phyloP scores from a whole-genome alignment of 1,139 yeast genomes.

The Geotrichum carabidarum region DNA sequence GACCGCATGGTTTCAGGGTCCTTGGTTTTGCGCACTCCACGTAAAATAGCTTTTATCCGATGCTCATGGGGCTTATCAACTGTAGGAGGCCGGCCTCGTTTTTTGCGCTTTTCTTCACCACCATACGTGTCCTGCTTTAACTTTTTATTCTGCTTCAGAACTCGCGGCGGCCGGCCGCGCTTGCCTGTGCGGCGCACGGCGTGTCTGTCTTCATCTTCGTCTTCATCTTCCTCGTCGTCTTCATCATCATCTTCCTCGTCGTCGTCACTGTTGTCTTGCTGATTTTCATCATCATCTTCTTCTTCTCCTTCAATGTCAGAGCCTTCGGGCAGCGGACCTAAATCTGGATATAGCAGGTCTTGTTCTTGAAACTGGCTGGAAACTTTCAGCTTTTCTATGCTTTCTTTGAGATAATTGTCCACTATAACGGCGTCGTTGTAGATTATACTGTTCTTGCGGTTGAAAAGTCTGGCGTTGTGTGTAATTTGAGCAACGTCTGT shows the following conservation, averaged over 20 bases:
- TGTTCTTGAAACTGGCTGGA: slow-evolving; percentile 41
- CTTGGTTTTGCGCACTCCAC: slow-evolving; percentile 70
- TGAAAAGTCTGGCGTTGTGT: slow-evolving; percentile 85
- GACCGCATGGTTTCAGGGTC: slow-evolving; percentile 49
- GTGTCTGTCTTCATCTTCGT: slow-evolving; percentile 40
- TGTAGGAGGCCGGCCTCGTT: slow-evolving; percentile 92
- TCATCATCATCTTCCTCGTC: slow-evolving; percentile 28
- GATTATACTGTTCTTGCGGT: slow-evolving; percentile 61
- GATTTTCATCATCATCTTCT: slow-evolving; percentile 33
- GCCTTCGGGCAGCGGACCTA: slow-evolving; percentile 61
- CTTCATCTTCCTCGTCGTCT: slow-evolving; percentile 26
- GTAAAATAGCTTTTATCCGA: slow-evolving; percentile 78
- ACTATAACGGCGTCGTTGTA: slow-evolving; percentile 68
- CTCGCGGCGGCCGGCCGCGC: slow-evolving; percentile 30
- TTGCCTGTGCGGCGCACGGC: slow-evolving; percentile 32
- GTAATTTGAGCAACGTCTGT: slow-evolving; percentile 75
- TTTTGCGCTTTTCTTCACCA: slow-evolving; percentile 53
- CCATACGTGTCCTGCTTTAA: slow-evolving; percentile 24
- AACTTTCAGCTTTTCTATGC: slow-evolving; percentile 49
- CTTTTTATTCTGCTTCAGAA: slow-evolving; percentile 26
- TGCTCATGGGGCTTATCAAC: slow-evolving; percentile 93
- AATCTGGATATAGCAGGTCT: slow-evolving; percentile 54
- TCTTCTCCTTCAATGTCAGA: slow-evolving; percentile 26
- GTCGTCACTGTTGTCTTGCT: slow-evolving; percentile 34
- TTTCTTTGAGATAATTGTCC: slow-evolving; percentile 54